phyloP scores from a whole-genome alignment of 176 grass and related monocot genomes.

The Oryza rufipogon region DNA sequence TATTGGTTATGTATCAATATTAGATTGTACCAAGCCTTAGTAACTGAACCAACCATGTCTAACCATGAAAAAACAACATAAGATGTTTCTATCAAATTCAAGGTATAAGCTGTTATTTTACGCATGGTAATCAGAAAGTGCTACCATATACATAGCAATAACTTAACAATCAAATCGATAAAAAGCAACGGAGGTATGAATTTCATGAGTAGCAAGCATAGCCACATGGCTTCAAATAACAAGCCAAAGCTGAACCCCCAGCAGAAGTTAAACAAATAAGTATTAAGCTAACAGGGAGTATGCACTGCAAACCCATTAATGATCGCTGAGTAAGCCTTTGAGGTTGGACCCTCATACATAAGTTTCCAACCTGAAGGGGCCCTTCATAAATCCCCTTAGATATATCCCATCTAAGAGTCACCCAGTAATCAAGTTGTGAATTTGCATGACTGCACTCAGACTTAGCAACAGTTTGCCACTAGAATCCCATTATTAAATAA shows the following conservation, averaged over 20 bases:
- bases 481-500: neutral
- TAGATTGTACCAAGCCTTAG: neutral
- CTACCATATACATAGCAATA: conserved; percentile 18
- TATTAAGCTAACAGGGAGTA: neutral
- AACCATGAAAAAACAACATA: conserved; percentile 26
- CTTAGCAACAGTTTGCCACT: neutral
- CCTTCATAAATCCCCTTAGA: conserved; percentile 2
- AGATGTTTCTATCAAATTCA: conserved; percentile 20
- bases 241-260: too few species aligned
- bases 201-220: too few species aligned
- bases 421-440: neutral
- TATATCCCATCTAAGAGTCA: conserved; percentile 10
- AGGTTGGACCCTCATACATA: neutral
- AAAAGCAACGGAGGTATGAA: neutral
- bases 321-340: conserved; percentile 15
- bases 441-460: conserved; percentile 1
- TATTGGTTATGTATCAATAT: neutral
- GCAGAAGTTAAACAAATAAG: too few species aligned
- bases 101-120: neutral
- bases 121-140: neutral
- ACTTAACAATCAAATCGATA: conserved; percentile 25
- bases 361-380: neutral
- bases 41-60: conserved; percentile 12
- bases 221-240: too few species aligned
- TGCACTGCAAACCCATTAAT: conserved; percentile 15